Evolutionary conservation across 345 rosid genomes (phyloP), one percentile per base, ranked within the genome.

Genomic region (Arabidopsis suecica): DNA sequence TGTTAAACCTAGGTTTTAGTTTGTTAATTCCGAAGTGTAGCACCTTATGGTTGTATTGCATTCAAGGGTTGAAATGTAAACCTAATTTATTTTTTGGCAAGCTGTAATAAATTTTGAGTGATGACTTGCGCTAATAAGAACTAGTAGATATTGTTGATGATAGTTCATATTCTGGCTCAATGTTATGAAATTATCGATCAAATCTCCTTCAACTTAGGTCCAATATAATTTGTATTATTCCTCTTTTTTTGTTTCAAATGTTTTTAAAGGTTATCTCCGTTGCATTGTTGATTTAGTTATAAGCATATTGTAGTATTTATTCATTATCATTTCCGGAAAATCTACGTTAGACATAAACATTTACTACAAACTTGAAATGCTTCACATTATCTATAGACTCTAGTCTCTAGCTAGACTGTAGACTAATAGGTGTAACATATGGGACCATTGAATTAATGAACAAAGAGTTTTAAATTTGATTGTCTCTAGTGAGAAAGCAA

Each of bases 401-500:
- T 54, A 23, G 25, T 23, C 25, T 23, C 25, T 23, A 50, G 33
- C 25, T 23, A 50, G 33, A 12, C 25, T 61, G 11, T 38, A 6
- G 40, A 54, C 11, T 61, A 53, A 50, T 60, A 32, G 49, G 34
- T 53, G 65, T 76, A 76, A 69, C 70, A 69, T 62, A 76, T 51
- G 75, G 75, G 80, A 69, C 80, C 80, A 61, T 62, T 69, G 14
- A 62, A 38, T 54, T 44, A 44, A 54, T 62, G 65, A 76, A 74
- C 51, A 61, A 58, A 48, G 64, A 51, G 55, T 36, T 60, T 76
- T 54, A 0, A 34, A 50, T 7, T 53, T 61, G 25, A 12, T 61
- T 76, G 64, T 76, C 74, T 61, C 69, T 33, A 68, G 69, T 51
- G 74, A 68, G 40, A 76, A 60, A 40, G 48, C 79, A 74, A 65